A percentile compares a stretch with the other conserved stretches of the same genome.
Evolutionary conservation across 176 grass and related monocot genomes (phyloP).

Genomic region (Avena sativa): DNA sequence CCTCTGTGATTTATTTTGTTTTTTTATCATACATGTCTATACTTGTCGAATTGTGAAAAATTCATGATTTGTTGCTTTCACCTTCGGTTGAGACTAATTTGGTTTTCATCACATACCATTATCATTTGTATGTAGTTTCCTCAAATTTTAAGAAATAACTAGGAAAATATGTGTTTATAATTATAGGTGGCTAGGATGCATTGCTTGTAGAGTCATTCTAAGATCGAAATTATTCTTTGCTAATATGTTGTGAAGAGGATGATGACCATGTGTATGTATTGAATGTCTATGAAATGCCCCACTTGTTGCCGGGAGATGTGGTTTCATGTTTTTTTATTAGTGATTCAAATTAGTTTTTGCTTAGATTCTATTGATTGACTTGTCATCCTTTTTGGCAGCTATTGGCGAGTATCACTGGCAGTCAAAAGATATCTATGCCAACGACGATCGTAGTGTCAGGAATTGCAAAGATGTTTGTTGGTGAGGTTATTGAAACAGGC

Average conservation of each 20-base stretch:
- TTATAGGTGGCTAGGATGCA: not conserved
- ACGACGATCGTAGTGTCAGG: constrained; percentile 80
- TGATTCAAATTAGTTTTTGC: not conserved
- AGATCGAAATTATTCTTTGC: not conserved
- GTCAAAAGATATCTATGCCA: constrained; percentile 81
- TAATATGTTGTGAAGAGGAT: constrained; percentile 2
- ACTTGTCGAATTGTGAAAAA: not conserved
- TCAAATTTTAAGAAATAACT: not conserved
- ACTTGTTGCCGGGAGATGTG: not conserved
- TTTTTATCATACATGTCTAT: constrained; percentile 16
- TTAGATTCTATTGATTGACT: constrained; percentile 13
- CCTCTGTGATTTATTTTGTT: not conserved
- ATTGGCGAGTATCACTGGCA: constrained; percentile 75
- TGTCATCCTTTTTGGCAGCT: constrained; percentile 54
- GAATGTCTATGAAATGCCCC: not conserved
- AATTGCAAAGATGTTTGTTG: constrained; percentile 90
- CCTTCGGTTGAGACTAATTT: not conserved
- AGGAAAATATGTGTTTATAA: not conserved
- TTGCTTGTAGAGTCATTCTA: not conserved
- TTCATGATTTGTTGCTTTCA: not conserved
- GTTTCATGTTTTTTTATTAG: not conserved
- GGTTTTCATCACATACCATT: not conserved
- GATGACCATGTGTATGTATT: not conserved
- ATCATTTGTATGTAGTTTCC: not conserved
- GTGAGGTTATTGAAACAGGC: constrained; percentile 91